phyloP scores from a whole-genome alignment of 345 rosid genomes.

The Bruguiera sexangula region DNA sequence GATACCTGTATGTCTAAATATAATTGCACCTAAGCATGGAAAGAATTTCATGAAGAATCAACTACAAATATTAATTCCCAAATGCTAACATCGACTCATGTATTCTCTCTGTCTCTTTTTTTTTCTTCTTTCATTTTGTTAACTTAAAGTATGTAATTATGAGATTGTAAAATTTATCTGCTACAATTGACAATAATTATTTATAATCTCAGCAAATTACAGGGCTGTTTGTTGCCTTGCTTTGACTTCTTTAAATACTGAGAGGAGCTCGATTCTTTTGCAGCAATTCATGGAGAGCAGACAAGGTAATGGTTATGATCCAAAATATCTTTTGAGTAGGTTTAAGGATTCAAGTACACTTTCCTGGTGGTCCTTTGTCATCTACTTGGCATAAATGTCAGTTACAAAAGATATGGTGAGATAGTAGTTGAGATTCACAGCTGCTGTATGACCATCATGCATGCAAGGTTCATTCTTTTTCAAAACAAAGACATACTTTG shows the following conservation, averaged over 20 bases:
- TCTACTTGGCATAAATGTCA: not conserved
- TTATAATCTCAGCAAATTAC: constrained; percentile 60
- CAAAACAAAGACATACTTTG: no score
- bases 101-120: not conserved
- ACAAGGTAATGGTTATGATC: constrained; percentile 48
- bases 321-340: not conserved
- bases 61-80: not conserved
- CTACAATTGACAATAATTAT: constrained; percentile 1
- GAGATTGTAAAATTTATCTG: not conserved
- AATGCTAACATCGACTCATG: not conserved
- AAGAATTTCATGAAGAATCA: not conserved
- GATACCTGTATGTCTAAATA: not conserved
- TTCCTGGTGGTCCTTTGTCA: not conserved
- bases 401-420: not conserved
- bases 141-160: not conserved
- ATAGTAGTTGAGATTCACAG: not conserved
- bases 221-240: constrained; percentile 89
- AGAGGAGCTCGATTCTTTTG: constrained; percentile 73
- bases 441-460: not conserved
- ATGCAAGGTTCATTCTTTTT: no score
- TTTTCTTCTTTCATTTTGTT: not conserved
- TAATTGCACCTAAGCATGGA: not conserved
- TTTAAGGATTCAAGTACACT: not conserved
- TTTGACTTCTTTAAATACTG: constrained; percentile 65
- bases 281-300: constrained; percentile 60